Percentiles rank a stretch among this genome's conserved stretches.
These are phyloP conservation scores for Testicularia cyperi DNA, from an alignment of 1,284 basidiomycete genomes.

Conservation along the genomic window DNA sequence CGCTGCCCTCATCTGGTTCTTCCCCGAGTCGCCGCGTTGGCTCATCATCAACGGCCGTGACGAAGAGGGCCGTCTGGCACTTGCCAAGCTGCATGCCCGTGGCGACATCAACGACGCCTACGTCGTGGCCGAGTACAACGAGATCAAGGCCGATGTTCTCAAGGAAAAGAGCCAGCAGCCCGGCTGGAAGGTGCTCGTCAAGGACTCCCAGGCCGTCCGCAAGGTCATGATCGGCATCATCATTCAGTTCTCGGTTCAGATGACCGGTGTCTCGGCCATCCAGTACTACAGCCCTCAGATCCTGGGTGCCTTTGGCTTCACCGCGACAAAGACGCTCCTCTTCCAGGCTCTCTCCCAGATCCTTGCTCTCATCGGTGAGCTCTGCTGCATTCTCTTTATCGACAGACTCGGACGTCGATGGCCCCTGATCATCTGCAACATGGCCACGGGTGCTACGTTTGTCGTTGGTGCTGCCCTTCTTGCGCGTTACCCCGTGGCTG, in stretches of 20 bases:
- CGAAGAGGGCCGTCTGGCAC: slow-evolving; percentile 62
- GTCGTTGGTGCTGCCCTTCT: slow-evolving; percentile 66
- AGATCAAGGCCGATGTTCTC: slow-evolving; percentile 60
- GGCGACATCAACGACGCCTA: slow-evolving; percentile 64
- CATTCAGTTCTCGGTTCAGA: slow-evolving; percentile 63
- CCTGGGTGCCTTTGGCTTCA: slow-evolving; percentile 62
- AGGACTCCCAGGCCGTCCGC: slow-evolving; percentile 64
- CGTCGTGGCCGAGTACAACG: slow-evolving; percentile 62
- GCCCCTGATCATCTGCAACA: slow-evolving; percentile 67
- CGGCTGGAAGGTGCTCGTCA: slow-evolving; percentile 65
- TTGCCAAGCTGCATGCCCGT: slow-evolving; percentile 66
- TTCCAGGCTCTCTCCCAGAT: slow-evolving; percentile 69
- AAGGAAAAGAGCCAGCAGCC: slow-evolving; percentile 40
- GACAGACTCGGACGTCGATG: slow-evolving; percentile 66
- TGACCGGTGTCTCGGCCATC: slow-evolving; percentile 65
- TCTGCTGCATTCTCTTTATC: slow-evolving; percentile 67
- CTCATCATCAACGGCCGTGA: slow-evolving; percentile 66
- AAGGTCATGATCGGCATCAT: slow-evolving; percentile 63
- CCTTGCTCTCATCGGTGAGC: slow-evolving; percentile 67
- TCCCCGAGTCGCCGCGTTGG: slow-evolving; percentile 66
- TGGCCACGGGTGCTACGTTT: slow-evolving; percentile 65
- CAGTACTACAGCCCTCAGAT: slow-evolving; percentile 63
- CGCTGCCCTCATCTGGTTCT: slow-evolving; percentile 65
- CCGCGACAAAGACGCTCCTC: slow-evolving; percentile 64
- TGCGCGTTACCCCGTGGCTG: too few species aligned